Conservation (phyloP, 2,329 filamentous ascomycete species). For the Penicillium polonicum region DNA sequence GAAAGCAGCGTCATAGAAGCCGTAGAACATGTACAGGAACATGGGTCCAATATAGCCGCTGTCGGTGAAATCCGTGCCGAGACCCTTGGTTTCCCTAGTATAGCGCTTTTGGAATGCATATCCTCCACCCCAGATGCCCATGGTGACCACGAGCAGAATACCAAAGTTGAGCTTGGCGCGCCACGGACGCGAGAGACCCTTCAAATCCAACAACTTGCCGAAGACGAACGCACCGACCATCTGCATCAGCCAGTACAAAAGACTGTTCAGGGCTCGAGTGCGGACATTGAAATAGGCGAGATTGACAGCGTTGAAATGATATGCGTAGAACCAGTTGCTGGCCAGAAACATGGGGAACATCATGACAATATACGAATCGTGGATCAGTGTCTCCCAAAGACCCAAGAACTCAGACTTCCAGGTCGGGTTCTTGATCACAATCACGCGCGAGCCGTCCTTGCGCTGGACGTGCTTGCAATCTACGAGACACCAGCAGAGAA, state of each 20-base stretch:
- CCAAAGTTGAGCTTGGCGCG: slow-evolving; percentile 65
- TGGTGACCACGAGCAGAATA: slow-evolving; percentile 66
- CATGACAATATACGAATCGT: slow-evolving; percentile 70
- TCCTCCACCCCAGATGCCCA: slow-evolving; percentile 79
- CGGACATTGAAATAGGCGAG: slow-evolving; percentile 69
- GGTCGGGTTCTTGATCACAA: slow-evolving; percentile 86
- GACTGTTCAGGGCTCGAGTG: slow-evolving; percentile 72
- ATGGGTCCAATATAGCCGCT: slow-evolving; percentile 72
- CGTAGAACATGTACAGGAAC: slow-evolving; percentile 89
- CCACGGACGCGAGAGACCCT: slow-evolving; percentile 59
- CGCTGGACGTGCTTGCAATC: slow-evolving; percentile 72
- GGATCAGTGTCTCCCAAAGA: slow-evolving; percentile 68
- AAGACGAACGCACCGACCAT: slow-evolving; percentile 73
- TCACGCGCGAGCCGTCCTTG: slow-evolving; percentile 73
- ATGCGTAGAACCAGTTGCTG: slow-evolving; percentile 78
- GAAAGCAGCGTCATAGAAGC: slow-evolving; percentile 85
- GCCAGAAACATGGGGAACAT: slow-evolving; percentile 81
- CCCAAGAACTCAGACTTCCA: slow-evolving; percentile 78
- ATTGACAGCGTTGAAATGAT: slow-evolving; percentile 75
- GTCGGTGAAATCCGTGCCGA: slow-evolving; percentile 63
- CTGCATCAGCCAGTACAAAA: slow-evolving; percentile 77
- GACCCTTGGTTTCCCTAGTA: slow-evolving; percentile 44
- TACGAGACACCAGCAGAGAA: slow-evolving; percentile 67
- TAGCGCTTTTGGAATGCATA: slow-evolving; percentile 72
- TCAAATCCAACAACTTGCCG: slow-evolving; percentile 67